Evolutionary conservation across 495 filamentous ascomycete genomes (phyloP).

Genomic region (Penicillium robsamsonii): DNA sequence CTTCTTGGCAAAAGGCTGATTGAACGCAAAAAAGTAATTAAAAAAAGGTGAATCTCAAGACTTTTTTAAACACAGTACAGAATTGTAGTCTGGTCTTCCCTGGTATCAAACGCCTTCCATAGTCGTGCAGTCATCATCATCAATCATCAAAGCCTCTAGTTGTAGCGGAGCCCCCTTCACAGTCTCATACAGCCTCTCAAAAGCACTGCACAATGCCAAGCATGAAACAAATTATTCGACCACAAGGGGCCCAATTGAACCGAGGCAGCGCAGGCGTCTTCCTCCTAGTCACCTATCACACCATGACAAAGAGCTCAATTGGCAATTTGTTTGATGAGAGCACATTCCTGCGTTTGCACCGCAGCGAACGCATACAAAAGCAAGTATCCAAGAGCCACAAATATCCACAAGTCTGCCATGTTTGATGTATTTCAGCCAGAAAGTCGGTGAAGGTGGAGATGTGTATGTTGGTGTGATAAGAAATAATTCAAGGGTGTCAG

Average conservation of each 20-base stretch:
- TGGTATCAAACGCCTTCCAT: constrained; percentile 8
- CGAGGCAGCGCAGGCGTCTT: not conserved
- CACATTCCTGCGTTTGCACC: constrained; percentile 22
- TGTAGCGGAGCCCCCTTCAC: constrained; percentile 2
- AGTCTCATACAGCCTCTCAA: not conserved
- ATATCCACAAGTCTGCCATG: constrained; percentile 40
- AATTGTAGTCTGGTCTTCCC: constrained; percentile 3
- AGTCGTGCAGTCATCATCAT: constrained; percentile 15
- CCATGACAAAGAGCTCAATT: constrained; percentile 13
- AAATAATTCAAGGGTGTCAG: not conserved
- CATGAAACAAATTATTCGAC: not conserved
- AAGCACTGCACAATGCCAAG: not conserved
- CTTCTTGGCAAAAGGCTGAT: not conserved
- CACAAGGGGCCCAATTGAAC: not conserved
- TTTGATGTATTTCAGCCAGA: not conserved
- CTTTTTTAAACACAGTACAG: not conserved
- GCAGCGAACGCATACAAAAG: constrained; percentile 44
- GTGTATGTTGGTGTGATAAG: constrained; percentile 1
- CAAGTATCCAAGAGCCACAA: constrained; percentile 41
- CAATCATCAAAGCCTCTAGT: constrained; percentile 9
- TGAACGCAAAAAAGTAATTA: not conserved
- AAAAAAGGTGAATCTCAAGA: constrained; percentile 7
- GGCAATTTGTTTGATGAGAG: constrained; percentile 18
- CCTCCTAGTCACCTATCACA: not conserved
- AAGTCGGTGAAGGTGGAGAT: constrained; percentile 11